phyloP scores from a whole-genome alignment of 805 yeast species.

The Saccharomyces mikatae region DNA sequence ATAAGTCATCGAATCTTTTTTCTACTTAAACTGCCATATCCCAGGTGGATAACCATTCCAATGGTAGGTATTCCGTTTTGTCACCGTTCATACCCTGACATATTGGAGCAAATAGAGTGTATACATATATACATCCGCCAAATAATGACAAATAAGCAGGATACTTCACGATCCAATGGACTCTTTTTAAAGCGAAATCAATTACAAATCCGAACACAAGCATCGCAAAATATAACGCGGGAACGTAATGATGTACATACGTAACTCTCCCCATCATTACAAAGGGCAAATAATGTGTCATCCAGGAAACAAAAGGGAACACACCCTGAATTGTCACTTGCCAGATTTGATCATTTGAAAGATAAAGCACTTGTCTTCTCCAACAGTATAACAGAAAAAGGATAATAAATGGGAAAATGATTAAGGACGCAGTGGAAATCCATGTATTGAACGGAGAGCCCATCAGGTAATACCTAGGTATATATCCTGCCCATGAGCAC shows the following conservation, averaged over 20 bases:
- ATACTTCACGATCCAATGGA: slow-evolving; percentile 19
- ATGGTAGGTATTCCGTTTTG: slow-evolving; percentile 38
- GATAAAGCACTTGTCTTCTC: slow-evolving; percentile 60
- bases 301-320: slow-evolving; percentile 87
- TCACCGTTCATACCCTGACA: slow-evolving; percentile 74
- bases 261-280: slow-evolving; percentile 93
- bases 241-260: slow-evolving; percentile 92
- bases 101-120: slow-evolving; percentile 55
- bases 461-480: slow-evolving; percentile 54
- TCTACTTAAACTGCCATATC: slow-evolving; percentile 30
- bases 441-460: slow-evolving; percentile 77
- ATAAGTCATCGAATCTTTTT: neutral
- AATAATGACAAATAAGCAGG: slow-evolving; percentile 41
- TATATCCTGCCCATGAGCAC: slow-evolving; percentile 60
- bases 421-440: slow-evolving; percentile 56
- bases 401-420: slow-evolving; percentile 40
- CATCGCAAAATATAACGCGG: slow-evolving; percentile 91
- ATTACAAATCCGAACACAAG: slow-evolving; percentile 41
- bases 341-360: slow-evolving; percentile 37
- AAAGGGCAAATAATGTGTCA: slow-evolving; percentile 81
- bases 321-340: slow-evolving; percentile 55
- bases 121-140: slow-evolving; percentile 42
- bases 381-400: slow-evolving; percentile 39
- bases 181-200: slow-evolving; percentile 20
- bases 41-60: slow-evolving; percentile 54